A percentile compares a stretch with the other conserved stretches of the same genome.
phyloP scores from a whole-genome alignment of 176 grass and related monocot genomes.

The Alloteropsis semialata region DNA sequence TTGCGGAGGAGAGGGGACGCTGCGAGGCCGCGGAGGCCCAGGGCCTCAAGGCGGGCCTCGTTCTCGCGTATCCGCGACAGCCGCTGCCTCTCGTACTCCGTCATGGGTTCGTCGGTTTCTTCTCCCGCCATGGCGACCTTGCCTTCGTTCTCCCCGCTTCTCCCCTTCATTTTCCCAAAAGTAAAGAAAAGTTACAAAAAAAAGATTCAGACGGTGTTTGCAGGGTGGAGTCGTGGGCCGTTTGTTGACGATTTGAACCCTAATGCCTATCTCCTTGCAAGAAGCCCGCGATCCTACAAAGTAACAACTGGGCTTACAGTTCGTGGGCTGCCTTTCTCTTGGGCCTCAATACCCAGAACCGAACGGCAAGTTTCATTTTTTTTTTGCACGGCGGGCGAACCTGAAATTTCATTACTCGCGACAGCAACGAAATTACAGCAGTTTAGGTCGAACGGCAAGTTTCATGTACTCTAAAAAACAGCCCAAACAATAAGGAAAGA shows the following conservation, averaged over 20 bases:
- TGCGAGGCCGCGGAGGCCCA: constrained; percentile 55
- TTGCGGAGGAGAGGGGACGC: constrained; percentile 40
- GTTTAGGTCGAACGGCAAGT: too few species aligned
- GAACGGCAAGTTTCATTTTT: too few species aligned
- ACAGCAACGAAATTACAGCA: too few species aligned
- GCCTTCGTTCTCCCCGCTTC: too few species aligned
- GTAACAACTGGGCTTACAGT: not conserved
- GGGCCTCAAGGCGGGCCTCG: constrained; percentile 60
- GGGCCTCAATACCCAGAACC: not conserved
- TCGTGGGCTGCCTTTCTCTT: not conserved
- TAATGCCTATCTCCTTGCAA: too few species aligned
- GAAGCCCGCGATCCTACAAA: not conserved
- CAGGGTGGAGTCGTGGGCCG: not conserved
- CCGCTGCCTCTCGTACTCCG: constrained; percentile 78
- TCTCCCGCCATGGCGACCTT: constrained; percentile 31
- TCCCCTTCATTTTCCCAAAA: not conserved
- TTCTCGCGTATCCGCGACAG: constrained; percentile 71
- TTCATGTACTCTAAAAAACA: not conserved
- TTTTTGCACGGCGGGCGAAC: too few species aligned
- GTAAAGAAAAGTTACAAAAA: not conserved
- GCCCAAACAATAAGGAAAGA: not conserved
- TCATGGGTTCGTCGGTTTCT: constrained; percentile 25
- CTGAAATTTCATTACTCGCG: too few species aligned
- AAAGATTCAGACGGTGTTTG: not conserved
- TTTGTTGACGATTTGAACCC: not conserved